phyloP scores from a whole-genome alignment of 164 flowering plant genomes.

The Tinospora cordifolia region DNA sequence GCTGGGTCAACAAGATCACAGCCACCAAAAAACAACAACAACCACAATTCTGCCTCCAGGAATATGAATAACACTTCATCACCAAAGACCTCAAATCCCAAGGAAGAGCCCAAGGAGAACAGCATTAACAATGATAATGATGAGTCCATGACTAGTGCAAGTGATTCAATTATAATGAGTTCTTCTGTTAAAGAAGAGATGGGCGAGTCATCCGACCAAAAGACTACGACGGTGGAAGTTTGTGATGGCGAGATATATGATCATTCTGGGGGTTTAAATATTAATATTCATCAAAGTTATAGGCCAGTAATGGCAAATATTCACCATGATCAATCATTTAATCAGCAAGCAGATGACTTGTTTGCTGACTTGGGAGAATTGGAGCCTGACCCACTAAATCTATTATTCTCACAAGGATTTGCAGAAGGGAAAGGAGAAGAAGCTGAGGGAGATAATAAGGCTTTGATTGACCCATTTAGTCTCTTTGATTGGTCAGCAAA shows the following conservation, averaged over 20 bases:
- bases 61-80: conserved; percentile 15
- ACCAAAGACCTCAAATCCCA: conserved; percentile 18
- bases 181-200: conserved; percentile 42
- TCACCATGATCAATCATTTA: conserved; percentile 20
- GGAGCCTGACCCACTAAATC: conserved; percentile 49
- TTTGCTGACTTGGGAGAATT: conserved; percentile 64
- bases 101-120: conserved; percentile 38
- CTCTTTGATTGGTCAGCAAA: conserved; percentile 56
- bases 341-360: conserved; percentile 39
- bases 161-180: conserved; percentile 5
- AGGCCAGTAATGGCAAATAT: conserved; percentile 20
- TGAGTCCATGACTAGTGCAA: conserved; percentile 5
- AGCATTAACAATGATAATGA: conserved; percentile 4
- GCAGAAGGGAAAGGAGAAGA: conserved; percentile 19
- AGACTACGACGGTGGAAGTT: conserved; percentile 12
- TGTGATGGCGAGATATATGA: conserved; percentile 21
- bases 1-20: conserved; percentile 81
- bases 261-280: conserved; percentile 17
- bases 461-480: conserved; percentile 41
- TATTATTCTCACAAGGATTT: conserved; percentile 43
- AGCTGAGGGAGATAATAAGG: conserved; percentile 23
- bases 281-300: conserved; percentile 32
- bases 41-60: conserved; percentile 19
- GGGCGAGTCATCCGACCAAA: conserved; percentile 8
- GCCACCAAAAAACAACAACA: conserved; percentile 29